phyloP scores from a whole-genome alignment of 106 monocot genomes.

The Acanthochlamys bracteata region DNA sequence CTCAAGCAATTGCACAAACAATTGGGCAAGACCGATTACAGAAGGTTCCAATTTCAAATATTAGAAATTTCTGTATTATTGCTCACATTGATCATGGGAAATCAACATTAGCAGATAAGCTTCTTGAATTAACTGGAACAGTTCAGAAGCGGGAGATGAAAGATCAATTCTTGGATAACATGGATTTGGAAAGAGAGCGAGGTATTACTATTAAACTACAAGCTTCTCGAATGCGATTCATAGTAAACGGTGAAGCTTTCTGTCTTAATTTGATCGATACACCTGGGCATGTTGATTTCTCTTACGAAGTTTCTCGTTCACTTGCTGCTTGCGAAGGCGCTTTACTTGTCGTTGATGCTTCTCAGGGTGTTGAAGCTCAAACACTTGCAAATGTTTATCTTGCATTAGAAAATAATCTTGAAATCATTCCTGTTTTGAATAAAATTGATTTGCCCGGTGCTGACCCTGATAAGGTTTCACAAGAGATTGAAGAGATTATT shows the following conservation, averaged over 20 bases:
- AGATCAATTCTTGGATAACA: conserved; percentile 95
- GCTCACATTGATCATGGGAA: conserved; percentile 99
- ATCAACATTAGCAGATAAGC: conserved; percentile 94
- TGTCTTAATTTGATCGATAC: conserved; percentile 98
- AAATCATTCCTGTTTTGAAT: conserved; percentile 92
- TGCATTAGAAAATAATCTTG: conserved; percentile 92
- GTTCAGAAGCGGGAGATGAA: conserved; percentile 97
- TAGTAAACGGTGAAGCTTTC: conserved; percentile 62
- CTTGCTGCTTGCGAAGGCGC: conserved; percentile 99
- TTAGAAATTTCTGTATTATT: conserved; percentile 96
- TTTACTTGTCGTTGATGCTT: conserved; percentile 96
- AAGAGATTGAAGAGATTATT: conserved; percentile 96
- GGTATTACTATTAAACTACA: conserved; percentile 98
- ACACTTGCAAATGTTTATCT: conserved; percentile 98
- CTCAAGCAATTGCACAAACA: no score
- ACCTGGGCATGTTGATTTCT: conserved; percentile 98
- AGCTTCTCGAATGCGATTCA: conserved; percentile 92
- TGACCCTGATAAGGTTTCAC: conserved; percentile 64
- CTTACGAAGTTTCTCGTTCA: conserved; percentile 98
- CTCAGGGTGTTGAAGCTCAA: conserved; percentile 99
- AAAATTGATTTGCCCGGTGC: conserved; percentile 98
- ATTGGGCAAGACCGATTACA: no score
- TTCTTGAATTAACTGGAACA: conserved; percentile 82
- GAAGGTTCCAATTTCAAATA: conserved; percentile 85
- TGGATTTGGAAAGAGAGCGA: conserved; percentile 97